A percentile compares a stretch with the other conserved stretches of the same genome.
Evolutionary conservation across 1,284 basidiomycete species (phyloP).

Genomic region (Trichosporon asahii): DNA sequence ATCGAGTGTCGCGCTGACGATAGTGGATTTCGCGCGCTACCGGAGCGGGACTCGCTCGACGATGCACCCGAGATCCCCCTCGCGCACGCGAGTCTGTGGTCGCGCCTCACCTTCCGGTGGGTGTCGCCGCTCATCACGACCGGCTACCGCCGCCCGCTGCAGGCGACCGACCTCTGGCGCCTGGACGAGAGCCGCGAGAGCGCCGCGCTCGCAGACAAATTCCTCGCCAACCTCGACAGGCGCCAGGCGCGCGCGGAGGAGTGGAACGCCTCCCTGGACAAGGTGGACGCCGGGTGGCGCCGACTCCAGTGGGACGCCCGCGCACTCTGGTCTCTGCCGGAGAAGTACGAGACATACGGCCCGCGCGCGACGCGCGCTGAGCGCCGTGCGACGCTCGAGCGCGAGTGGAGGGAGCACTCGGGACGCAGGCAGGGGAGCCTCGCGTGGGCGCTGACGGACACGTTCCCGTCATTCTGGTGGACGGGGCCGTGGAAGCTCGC

Average conservation of each 20-base stretch:
- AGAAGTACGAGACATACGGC: conserved; percentile 14
- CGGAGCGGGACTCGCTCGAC: background rate
- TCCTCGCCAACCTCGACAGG: conserved; percentile 31
- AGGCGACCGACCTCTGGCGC: conserved; percentile 67
- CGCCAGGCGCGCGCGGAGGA: conserved; percentile 34
- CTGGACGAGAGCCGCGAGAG: conserved; percentile 53
- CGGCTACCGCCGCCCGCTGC: conserved; percentile 64
- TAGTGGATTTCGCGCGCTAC: background rate
- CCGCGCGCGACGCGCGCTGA: conserved; percentile 19
- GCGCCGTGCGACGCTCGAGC: background rate
- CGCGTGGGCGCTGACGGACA: conserved; percentile 67
- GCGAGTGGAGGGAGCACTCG: conserved; percentile 43
- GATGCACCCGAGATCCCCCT: background rate
- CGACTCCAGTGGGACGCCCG: conserved; percentile 54
- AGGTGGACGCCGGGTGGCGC: conserved; percentile 21
- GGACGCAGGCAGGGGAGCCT: conserved; percentile 56
- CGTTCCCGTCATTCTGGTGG: conserved; percentile 67
- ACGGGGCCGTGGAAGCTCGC: conserved; percentile 57
- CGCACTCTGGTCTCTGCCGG: conserved; percentile 53
- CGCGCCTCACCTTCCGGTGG: conserved; percentile 29
- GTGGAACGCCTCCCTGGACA: conserved; percentile 38
- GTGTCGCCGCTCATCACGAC: conserved; percentile 64
- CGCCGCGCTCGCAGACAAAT: conserved; percentile 10
- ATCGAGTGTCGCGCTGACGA: background rate
- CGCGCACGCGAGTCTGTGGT: background rate